Evolutionary conservation across 441 rosid species (phyloP).

Genomic region (Arabidopsis hybrid): DNA sequence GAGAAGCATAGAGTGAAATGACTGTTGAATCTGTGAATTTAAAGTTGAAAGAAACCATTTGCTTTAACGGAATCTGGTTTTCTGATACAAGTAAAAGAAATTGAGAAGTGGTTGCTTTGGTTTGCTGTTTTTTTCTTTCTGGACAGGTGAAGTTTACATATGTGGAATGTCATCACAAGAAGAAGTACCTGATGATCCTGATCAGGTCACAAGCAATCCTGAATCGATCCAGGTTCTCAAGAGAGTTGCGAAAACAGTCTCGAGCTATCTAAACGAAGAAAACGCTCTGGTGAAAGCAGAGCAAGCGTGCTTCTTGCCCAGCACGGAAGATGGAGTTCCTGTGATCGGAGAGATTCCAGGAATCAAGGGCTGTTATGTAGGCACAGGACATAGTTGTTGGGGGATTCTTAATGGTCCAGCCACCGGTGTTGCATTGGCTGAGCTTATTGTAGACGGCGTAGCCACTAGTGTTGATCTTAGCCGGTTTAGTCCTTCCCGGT

Average conservation of each 20-base stretch:
- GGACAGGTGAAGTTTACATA: conserved; percentile 67
- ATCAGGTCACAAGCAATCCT: conserved; percentile 59
- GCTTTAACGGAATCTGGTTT: no score
- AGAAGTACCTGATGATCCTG: conserved; percentile 83
- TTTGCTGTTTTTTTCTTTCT: neutral
- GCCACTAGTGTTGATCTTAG: conserved; percentile 67
- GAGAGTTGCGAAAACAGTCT: conserved; percentile 67
- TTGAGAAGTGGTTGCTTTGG: neutral
- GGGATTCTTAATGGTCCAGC: conserved; percentile 87
- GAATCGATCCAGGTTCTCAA: conserved; percentile 69
- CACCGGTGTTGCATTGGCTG: conserved; percentile 80
- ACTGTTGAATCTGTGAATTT: neutral
- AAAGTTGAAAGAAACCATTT: neutral
- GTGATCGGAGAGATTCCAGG: conserved; percentile 81
- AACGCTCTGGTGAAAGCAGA: conserved; percentile 68
- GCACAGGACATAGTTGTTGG: conserved; percentile 85
- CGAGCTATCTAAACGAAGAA: conserved; percentile 67
- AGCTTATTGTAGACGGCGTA: conserved; percentile 69
- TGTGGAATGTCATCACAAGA: conserved; percentile 77
- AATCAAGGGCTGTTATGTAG: conserved; percentile 68
- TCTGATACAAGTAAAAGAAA: neutral
- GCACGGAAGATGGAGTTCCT: conserved; percentile 72
- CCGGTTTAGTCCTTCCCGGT: conserved; percentile 78
- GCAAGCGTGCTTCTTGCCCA: conserved; percentile 85
- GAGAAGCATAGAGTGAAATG: neutral